Base-by-base conservation (phyloP, 1,139 yeast species). In the Wickerhamomyces sp. region DNA sequence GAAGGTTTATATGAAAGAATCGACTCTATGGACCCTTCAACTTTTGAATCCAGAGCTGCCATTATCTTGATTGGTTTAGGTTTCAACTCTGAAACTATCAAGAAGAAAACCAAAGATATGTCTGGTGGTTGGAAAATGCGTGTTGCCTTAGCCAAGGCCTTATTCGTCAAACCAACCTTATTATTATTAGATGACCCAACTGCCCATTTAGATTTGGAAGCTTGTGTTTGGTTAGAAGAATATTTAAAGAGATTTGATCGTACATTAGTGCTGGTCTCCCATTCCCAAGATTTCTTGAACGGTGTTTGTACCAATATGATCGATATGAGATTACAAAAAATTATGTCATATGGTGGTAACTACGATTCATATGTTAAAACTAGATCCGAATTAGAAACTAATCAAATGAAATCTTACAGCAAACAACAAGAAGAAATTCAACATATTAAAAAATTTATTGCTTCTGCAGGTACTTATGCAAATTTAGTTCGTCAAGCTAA, bases 211-310 rank as follows among this genome's bases (percentile, higher is more conserved):
- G 99, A 92, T 74, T 78, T 94, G 64, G 97, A 92, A 66, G 98
- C 98, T 46, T 92, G 97, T 83, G 98, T 94, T 60, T 92, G 98
- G 98, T 78, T 92, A 67, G 99, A 92, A 77, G 97, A 90, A 71
- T 92, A 92, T 69, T 78, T 92, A 61, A 90, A 89, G 75, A 76
- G 90, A 65, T 92, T 83, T 65, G 97, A 90, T 67, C 81, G 95
- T 65, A 90, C 89, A 49, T 78, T 94, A 67, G 92, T 92, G 39
- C 75, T 92, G 54, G 97, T 92, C 48, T 92, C 98, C 24, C 99
- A 92, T 72, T 92, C 98, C 37, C 96, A 89, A 74, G 99, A 92
- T 84, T 92, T 92, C 95, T 76, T 92, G 61, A 94, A 92, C 69
- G 97, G 97, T 70, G 99, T 92, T 43, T 94, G 98, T 76, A 72